phyloP scores from a whole-genome alignment of 805 yeast genomes.

The Clavispora phyllophila region DNA sequence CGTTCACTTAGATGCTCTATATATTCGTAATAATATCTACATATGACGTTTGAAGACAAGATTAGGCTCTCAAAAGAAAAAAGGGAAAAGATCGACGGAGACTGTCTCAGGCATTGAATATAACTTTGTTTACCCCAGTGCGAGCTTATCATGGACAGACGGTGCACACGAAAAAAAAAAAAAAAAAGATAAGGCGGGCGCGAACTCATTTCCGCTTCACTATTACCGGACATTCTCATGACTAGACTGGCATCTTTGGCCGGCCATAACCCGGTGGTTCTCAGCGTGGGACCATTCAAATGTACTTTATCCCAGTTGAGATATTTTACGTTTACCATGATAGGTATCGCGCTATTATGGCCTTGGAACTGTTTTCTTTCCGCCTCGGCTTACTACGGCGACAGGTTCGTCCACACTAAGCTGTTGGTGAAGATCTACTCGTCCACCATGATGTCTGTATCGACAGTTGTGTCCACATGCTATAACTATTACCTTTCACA shows the following conservation, averaged over 20 bases:
- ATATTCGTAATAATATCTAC: no score
- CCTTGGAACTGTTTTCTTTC: slow-evolving; percentile 90
- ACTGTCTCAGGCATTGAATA: no score
- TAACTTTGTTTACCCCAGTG: no score
- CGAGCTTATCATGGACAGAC: not conserved
- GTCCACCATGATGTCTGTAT: slow-evolving; percentile 83
- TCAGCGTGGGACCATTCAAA: slow-evolving; percentile 5
- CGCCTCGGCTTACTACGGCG: slow-evolving; percentile 75
- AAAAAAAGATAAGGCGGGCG: not conserved
- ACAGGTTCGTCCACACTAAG: slow-evolving; percentile 50
- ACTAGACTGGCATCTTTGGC: not conserved
- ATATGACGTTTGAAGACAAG: no score
- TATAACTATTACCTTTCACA: slow-evolving; percentile 61
- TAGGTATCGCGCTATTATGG: slow-evolving; percentile 85
- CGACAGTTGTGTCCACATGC: slow-evolving; percentile 62
- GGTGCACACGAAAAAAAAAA: not conserved
- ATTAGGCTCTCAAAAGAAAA: no score
- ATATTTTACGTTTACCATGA: slow-evolving; percentile 56
- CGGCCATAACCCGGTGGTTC: slow-evolving; percentile 19
- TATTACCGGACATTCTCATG: not conserved
- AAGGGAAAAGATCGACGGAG: no score
- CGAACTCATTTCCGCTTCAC: not conserved
- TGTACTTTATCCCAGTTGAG: slow-evolving; percentile 27
- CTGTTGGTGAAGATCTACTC: slow-evolving; percentile 56
- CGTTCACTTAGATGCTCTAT: no score